Conservation (phyloP, 768 basidiomycete genomes). For the Saitozyma podzolica region DNA sequence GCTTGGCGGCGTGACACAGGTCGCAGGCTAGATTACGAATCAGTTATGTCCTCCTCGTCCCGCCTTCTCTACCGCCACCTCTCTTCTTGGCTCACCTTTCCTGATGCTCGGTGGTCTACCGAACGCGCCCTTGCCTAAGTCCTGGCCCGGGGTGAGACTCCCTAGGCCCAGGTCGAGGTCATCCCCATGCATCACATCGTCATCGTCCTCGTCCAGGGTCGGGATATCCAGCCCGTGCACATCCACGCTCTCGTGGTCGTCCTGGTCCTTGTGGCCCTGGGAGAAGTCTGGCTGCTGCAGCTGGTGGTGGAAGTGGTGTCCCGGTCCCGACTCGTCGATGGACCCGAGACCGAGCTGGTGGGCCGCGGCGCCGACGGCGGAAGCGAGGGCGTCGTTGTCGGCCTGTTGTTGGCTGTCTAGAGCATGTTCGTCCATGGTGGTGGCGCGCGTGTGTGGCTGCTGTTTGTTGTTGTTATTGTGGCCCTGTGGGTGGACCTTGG, state of each 20-base stretch:
- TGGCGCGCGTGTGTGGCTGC: not conserved
- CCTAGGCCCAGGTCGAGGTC: slow-evolving; percentile 29
- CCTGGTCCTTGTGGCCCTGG: slow-evolving; percentile 13
- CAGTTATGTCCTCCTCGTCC: not conserved
- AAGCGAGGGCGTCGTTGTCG: slow-evolving; percentile 36
- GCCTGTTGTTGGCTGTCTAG: slow-evolving; percentile 28
- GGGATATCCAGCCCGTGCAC: slow-evolving; percentile 34
- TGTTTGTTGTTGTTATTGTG: slow-evolving; percentile 1
- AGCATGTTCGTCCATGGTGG: slow-evolving; percentile 25
- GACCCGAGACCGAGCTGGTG: slow-evolving; percentile 22
- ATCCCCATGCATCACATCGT: slow-evolving; percentile 16
- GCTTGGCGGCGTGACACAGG: slow-evolving; percentile 47
- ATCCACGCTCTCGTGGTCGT: slow-evolving; percentile 19
- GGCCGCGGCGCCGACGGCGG: slow-evolving; percentile 29
- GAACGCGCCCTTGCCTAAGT: slow-evolving; percentile 14
- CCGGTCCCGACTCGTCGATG: not conserved
- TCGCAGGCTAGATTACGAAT: slow-evolving; percentile 33
- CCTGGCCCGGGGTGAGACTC: slow-evolving; percentile 8
- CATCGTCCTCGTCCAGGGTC: slow-evolving; percentile 23
- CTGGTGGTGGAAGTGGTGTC: slow-evolving; percentile 26
- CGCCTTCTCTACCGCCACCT: no score
- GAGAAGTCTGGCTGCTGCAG: slow-evolving; percentile 38
- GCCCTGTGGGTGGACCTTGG: slow-evolving; percentile 19
- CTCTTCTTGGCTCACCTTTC: slow-evolving; percentile 29
- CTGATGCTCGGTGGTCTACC: slow-evolving; percentile 45